Percentiles rank a stretch among this genome's conserved stretches.
phyloP scores from a whole-genome alignment of 176 grass and related monocot genomes.

The Zea luxurians region DNA sequence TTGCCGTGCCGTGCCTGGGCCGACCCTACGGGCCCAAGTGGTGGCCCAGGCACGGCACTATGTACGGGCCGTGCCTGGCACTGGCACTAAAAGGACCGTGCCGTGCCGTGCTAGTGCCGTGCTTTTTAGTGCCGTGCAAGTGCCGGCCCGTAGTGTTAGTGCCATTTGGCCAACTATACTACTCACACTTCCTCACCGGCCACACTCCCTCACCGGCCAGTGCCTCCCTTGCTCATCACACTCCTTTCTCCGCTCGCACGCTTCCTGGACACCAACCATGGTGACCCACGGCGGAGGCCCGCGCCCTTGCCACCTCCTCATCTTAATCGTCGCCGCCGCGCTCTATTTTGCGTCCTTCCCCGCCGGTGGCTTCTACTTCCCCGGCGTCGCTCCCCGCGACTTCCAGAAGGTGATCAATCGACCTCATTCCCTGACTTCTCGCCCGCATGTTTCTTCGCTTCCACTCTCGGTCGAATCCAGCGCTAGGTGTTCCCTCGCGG shows the following conservation, averaged over 20 bases:
- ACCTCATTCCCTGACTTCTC: not conserved
- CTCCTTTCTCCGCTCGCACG: not conserved
- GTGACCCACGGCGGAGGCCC: slow-evolving; percentile 35
- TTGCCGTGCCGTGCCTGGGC: too few species aligned
- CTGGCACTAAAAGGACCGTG: too few species aligned
- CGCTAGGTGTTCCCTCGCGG: not conserved
- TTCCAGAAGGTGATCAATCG: slow-evolving; percentile 57
- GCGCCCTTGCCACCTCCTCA: not conserved
- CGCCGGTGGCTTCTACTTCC: slow-evolving; percentile 72
- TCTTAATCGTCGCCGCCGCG: not conserved
- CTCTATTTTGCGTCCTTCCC: slow-evolving; percentile 21
- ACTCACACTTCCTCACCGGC: slow-evolving; percentile 12
- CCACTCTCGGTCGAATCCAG: slow-evolving; percentile 33
- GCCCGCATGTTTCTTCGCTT: not conserved
- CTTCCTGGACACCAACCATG: slow-evolving; percentile 26
- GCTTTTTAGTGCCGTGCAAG: too few species aligned
- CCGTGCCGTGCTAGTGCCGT: too few species aligned
- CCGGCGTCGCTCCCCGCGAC: slow-evolving; percentile 76
- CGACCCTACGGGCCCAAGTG: too few species aligned
- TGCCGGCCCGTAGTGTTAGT: too few species aligned
- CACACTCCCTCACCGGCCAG: not conserved
- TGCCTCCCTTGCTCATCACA: not conserved
- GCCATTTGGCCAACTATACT: slow-evolving; percentile 2
- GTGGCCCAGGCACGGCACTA: too few species aligned
- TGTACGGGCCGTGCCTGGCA: too few species aligned